Evolutionary conservation across 805 yeast genomes (phyloP).

Genomic region (Suhomyces canberraensis): DNA sequence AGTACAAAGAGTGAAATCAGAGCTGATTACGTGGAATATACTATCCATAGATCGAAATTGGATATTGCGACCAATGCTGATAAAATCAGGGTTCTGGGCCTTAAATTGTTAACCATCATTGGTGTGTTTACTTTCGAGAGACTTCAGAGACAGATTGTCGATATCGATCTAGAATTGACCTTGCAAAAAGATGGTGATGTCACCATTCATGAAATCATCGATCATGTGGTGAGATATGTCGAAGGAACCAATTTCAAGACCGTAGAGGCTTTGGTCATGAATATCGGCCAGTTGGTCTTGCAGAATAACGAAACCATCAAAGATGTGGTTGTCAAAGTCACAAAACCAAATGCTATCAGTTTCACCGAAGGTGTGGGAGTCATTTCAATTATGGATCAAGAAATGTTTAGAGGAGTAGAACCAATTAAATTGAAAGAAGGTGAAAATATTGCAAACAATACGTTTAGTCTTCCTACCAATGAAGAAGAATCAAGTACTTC

Average conservation of each 20-base stretch:
- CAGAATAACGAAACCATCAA: constrained; percentile 34
- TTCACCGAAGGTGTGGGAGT: constrained; percentile 91
- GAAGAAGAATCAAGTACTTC: constrained; percentile 9
- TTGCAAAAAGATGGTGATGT: constrained; percentile 25
- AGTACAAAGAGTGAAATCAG: constrained; percentile 58
- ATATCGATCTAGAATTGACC: constrained; percentile 45
- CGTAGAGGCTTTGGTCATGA: constrained; percentile 84
- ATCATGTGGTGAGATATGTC: constrained; percentile 54
- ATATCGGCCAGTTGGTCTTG: constrained; percentile 59
- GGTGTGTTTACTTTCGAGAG: constrained; percentile 95
- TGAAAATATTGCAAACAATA: background rate
- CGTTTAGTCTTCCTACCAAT: constrained; percentile 34
- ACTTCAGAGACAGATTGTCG: constrained; percentile 74
- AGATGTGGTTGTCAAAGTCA: constrained; percentile 56
- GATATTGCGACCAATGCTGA: constrained; percentile 19
- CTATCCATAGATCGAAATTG: constrained; percentile 30
- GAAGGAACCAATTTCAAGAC: constrained; percentile 83
- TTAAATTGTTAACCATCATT: constrained; percentile 70
- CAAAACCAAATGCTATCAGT: constrained; percentile 86
- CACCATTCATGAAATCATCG: constrained; percentile 42
- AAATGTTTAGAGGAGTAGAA: constrained; percentile 33
- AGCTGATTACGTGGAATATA: constrained; percentile 47
- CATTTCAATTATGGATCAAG: constrained; percentile 49
- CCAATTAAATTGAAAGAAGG: constrained; percentile 10
- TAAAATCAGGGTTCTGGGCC: constrained; percentile 41